These are phyloP conservation scores for Apophysomyces elegans DNA, from an alignment of 371 early-diverging fungal species.

Conservation along the genomic window DNA sequence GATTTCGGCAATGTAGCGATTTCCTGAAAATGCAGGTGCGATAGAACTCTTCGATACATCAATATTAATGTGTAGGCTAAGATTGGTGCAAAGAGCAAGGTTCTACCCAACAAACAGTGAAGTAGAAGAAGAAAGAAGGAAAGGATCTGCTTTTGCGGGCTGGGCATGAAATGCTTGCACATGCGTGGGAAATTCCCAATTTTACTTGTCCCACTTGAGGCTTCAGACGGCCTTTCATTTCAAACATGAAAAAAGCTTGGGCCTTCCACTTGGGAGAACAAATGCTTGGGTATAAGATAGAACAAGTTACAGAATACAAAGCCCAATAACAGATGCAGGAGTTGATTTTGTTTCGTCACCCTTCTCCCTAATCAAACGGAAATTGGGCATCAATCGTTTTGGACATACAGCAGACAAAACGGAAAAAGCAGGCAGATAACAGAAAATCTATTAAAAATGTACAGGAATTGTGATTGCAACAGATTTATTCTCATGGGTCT, in stretches of 20 bases:
- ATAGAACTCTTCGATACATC: not conserved
- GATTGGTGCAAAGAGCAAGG: not conserved
- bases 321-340: too few species aligned
- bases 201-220: too few species aligned
- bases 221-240: too few species aligned
- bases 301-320: too few species aligned
- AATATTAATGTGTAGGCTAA: not conserved
- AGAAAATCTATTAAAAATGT: not conserved
- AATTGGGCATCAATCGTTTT: too few species aligned
- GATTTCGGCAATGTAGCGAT: not conserved
- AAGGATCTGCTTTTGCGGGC: not conserved
- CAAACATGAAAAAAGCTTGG: too few species aligned
- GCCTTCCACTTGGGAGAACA: too few species aligned
- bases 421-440: too few species aligned
- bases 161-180: not conserved
- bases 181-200: slow-evolving; percentile 4
- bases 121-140: not conserved
- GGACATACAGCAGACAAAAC: too few species aligned
- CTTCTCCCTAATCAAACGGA: too few species aligned
- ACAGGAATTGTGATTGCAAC: not conserved
- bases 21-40: not conserved
- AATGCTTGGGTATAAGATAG: too few species aligned
- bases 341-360: too few species aligned
- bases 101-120: not conserved
- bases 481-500: not conserved